Evolutionary conservation across 345 rosid species (phyloP).

Genomic region (Geranium brycei): DNA sequence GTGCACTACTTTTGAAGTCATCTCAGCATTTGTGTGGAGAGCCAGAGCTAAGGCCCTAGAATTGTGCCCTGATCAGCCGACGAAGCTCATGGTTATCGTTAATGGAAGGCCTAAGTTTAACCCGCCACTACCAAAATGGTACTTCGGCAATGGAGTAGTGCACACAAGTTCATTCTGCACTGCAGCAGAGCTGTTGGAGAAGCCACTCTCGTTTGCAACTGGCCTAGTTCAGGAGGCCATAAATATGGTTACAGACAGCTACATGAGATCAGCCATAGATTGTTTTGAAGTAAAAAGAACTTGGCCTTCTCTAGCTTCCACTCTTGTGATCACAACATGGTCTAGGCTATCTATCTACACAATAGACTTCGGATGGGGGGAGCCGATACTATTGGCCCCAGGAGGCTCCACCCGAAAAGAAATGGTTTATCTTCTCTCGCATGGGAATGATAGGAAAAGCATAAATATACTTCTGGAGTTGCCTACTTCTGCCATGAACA

Average conservation of each 20-base stretch:
- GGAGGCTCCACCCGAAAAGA: slow-evolving; percentile 88
- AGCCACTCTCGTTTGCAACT: slow-evolving; percentile 46
- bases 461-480: slow-evolving; percentile 78
- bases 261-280: slow-evolving; percentile 93
- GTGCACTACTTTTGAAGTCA: slow-evolving; percentile 66
- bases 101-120: slow-evolving; percentile 73
- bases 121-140: slow-evolving; percentile 72
- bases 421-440: slow-evolving; percentile 68
- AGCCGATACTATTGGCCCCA: slow-evolving; percentile 68
- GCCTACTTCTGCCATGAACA: slow-evolving; percentile 68
- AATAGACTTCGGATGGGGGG: slow-evolving; percentile 91
- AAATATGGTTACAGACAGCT: slow-evolving; percentile 58
- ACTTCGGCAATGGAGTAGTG: slow-evolving; percentile 80
- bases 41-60: slow-evolving; percentile 64
- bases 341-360: slow-evolving; percentile 66
- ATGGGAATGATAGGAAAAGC: slow-evolving; percentile 69
- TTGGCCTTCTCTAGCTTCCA: slow-evolving; percentile 74
- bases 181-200: slow-evolving; percentile 51
- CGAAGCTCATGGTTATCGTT: slow-evolving; percentile 81
- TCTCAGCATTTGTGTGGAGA: slow-evolving; percentile 81
- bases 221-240: slow-evolving; percentile 60
- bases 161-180: slow-evolving; percentile 55
- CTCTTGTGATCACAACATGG: slow-evolving; percentile 84
- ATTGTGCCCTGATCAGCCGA: slow-evolving; percentile 45
- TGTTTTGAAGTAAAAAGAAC: slow-evolving; percentile 75